phyloP scores from a whole-genome alignment of 2,329 filamentous ascomycete species.

The Amauroascus verrucosus region DNA sequence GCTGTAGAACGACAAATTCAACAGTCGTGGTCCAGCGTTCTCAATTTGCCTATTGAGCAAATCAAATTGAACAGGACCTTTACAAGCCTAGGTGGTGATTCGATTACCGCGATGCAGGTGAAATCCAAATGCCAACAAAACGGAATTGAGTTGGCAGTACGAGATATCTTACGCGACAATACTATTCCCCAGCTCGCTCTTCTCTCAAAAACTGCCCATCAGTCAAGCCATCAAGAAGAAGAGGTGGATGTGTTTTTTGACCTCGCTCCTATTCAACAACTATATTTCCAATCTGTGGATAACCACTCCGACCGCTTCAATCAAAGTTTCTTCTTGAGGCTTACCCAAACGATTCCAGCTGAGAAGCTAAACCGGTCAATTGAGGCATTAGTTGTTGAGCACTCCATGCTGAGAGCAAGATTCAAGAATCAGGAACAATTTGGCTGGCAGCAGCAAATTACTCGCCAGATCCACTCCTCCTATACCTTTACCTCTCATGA shows the following conservation, averaged over 20 bases:
- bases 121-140: conserved; percentile 6
- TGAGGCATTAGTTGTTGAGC: conserved; percentile 25
- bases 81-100: conserved; percentile 12
- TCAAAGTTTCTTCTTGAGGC: conserved; percentile 28
- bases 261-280: conserved; percentile 31
- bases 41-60: not conserved
- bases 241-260: conserved; percentile 25
- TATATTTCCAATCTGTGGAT: conserved; percentile 29
- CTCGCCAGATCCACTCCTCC: conserved; percentile 15
- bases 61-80: conserved; percentile 9
- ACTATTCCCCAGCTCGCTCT: conserved; percentile 8
- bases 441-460: conserved; percentile 24
- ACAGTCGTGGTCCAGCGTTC: not conserved
- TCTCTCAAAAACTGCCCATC: not conserved
- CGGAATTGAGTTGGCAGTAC: conserved; percentile 4
- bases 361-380: conserved; percentile 22
- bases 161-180: conserved; percentile 10
- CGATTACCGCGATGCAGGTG: conserved; percentile 15
- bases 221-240: conserved; percentile 19
- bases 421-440: conserved; percentile 20
- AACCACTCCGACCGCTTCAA: conserved; percentile 31
- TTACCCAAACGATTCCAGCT: conserved; percentile 23
- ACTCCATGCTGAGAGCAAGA: conserved; percentile 32
- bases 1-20: not conserved
- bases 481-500: not conserved